A percentile compares a stretch with the other conserved stretches of the same genome.
phyloP scores from a whole-genome alignment of 2,329 filamentous ascomycete species.

The Pseudocercospora fijiensis region DNA sequence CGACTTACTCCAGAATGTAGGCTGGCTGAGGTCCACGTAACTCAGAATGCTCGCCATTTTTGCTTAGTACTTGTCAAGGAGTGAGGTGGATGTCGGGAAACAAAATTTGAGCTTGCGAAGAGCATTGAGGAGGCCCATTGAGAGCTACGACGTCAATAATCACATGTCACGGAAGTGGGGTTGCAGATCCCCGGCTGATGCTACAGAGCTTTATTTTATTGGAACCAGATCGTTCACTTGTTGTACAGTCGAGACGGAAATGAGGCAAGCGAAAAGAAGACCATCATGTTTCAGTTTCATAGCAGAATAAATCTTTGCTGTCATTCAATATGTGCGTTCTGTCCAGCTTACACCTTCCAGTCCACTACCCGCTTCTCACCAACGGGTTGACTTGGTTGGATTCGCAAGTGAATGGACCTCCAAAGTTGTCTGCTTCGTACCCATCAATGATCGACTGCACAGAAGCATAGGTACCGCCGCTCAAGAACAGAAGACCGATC shows the following conservation, averaged over 20 bases:
- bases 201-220: background rate
- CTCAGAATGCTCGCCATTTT: slow-evolving; percentile 41
- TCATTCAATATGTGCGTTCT: background rate
- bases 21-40: slow-evolving; percentile 46
- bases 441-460: slow-evolving; percentile 71
- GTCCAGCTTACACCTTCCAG: background rate
- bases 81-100: background rate
- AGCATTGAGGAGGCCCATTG: background rate
- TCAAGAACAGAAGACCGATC: slow-evolving; percentile 78
- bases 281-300: background rate
- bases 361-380: background rate
- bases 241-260: too few species aligned
- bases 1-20: slow-evolving; percentile 48
- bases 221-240: too few species aligned
- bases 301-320: background rate
- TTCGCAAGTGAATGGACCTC: slow-evolving; percentile 34
- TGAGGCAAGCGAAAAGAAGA: background rate
- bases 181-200: background rate
- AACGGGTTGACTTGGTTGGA: slow-evolving; percentile 9
- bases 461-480: slow-evolving; percentile 72
- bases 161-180: background rate
- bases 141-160: slow-evolving; percentile 3
- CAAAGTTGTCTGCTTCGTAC: slow-evolving; percentile 44
- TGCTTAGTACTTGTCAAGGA: background rate
- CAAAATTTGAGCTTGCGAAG: background rate